Evolutionary conservation across 2,329 filamentous ascomycete genomes (phyloP), one percentile per base, ranked within the genome.

Genomic region (Aspergillus sp.): DNA sequence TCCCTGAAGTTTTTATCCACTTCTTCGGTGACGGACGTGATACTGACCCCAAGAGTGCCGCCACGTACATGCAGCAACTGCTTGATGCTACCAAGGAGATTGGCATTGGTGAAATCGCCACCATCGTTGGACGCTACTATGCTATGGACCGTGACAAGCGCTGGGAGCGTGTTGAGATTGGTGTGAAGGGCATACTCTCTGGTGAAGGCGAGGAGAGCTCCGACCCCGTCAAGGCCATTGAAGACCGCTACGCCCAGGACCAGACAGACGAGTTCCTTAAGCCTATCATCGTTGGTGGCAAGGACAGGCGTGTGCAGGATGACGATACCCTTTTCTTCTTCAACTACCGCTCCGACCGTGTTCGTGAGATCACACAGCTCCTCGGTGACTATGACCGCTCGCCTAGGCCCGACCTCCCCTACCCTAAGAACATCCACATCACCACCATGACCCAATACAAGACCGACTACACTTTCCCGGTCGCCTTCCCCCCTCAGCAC

Each of bases 381-480:
- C 82, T 99, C 55, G 95, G 95, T 67, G 90, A 90, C 75, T 88
- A 93, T 72, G 95, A 99, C 81, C 90, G 91, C 71, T 96, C 91
- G 22, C 92, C 93, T 56, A 85, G 86, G 66, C 90, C 93, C 65
- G 91, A 97, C 77, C 96, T 98, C 83, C 83, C 90, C 47, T 98
- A 93, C 82, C 95, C 95, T 68, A 91, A 96, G 80, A 87, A 96
- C 79, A 89, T 88, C 70, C 73, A 84, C 68, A 83, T 99, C 63
- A 93, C 92, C 62, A 99, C 93, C 76, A 99, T 99, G 95, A 99
- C 95, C 53, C 90, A 91, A 73, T 99, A 99, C 85, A 99, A 99
- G 86, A 85, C 84, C 60, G 92, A 96, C 77, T 99, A 91, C 79
- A 89, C 90, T 64, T 98, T 96, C 82, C 86, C 89, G 59, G 81